Conservation (phyloP, 2,329 filamentous ascomycete genomes). For the Diaporthe aspalathi region DNA sequence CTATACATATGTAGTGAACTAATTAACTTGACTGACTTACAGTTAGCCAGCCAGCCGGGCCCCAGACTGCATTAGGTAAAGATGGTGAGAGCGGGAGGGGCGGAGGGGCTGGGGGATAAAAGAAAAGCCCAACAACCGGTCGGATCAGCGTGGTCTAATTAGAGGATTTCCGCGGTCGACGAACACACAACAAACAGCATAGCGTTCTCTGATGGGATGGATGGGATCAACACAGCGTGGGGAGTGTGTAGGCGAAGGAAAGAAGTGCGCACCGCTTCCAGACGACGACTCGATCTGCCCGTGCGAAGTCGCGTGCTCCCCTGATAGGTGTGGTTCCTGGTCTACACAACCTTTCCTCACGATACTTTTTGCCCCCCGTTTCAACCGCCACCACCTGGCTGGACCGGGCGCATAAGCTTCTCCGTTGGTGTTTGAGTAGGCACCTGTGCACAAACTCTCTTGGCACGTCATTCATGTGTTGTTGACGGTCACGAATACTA, state of each 20-base stretch:
- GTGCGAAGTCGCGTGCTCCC: too few species aligned
- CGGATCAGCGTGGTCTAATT: neutral
- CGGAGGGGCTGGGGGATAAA: neutral
- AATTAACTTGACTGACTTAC: slow-evolving; percentile 5
- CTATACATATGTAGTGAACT: too few species aligned
- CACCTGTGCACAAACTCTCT: slow-evolving; percentile 13
- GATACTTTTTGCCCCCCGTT: slow-evolving; percentile 15
- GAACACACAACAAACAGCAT: neutral
- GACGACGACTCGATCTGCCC: neutral
- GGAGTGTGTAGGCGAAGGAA: neutral
- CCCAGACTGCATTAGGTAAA: slow-evolving; percentile 19
- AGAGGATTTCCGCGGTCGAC: neutral
- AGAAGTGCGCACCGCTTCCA: neutral
- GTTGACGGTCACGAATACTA: neutral
- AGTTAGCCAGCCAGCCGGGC: neutral
- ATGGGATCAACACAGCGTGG: neutral
- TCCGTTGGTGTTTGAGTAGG: neutral
- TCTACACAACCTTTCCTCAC: neutral
- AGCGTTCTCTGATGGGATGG: neutral
- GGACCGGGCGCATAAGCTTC: slow-evolving; percentile 1
- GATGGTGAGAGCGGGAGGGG: neutral
- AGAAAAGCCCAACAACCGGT: neutral
- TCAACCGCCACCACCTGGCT: slow-evolving; percentile 11
- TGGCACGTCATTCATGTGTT: neutral
- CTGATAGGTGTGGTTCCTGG: neutral